A percentile compares a stretch with the other conserved stretches of the same genome.
Evolutionary conservation across 805 yeast genomes (phyloP).

Genomic region (Ogataea philodendri): DNA sequence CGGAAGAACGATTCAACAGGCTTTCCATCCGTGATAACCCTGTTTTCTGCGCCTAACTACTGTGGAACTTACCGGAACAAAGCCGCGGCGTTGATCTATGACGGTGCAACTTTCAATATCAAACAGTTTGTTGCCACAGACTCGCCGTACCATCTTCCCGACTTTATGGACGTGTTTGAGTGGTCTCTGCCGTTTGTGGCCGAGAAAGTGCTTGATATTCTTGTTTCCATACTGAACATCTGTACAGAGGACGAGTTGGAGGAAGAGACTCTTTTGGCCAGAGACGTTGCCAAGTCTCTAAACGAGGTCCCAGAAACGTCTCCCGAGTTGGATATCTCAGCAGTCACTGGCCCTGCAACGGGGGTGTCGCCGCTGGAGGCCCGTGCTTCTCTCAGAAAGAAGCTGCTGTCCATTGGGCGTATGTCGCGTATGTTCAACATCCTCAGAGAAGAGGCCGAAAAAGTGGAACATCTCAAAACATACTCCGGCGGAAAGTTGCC

Average conservation of each 20-base stretch:
- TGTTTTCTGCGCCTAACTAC: slow-evolving; percentile 94
- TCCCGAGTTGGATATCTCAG: slow-evolving; percentile 28
- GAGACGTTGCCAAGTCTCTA: slow-evolving; percentile 36
- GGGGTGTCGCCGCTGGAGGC: slow-evolving; percentile 32
- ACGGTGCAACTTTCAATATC: slow-evolving; percentile 87
- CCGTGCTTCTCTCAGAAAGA: slow-evolving; percentile 58
- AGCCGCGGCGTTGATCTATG: slow-evolving; percentile 91
- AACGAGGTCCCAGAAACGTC: slow-evolving; percentile 25
- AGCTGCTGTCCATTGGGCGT: slow-evolving; percentile 88
- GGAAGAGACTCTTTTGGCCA: slow-evolving; percentile 57
- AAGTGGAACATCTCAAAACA: slow-evolving; percentile 73
- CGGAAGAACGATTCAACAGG: slow-evolving; percentile 77
- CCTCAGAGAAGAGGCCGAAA: slow-evolving; percentile 83
- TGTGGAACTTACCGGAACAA: slow-evolving; percentile 87
- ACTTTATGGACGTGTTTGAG: slow-evolving; percentile 94
- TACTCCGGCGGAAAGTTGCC: slow-evolving; percentile 78
- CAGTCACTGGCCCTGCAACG: slow-evolving; percentile 12
- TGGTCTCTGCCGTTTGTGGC: slow-evolving; percentile 98
- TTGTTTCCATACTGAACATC: slow-evolving; percentile 82
- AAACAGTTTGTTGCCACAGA: slow-evolving; percentile 88
- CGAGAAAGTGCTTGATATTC: slow-evolving; percentile 90
- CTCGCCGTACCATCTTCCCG: slow-evolving; percentile 95
- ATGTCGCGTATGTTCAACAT: slow-evolving; percentile 90
- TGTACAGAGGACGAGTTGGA: slow-evolving; percentile 92
- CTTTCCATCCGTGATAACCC: slow-evolving; percentile 84